phyloP scores from a whole-genome alignment of 169 alveolate species.

The Cryptosporidium andersoni region DNA sequence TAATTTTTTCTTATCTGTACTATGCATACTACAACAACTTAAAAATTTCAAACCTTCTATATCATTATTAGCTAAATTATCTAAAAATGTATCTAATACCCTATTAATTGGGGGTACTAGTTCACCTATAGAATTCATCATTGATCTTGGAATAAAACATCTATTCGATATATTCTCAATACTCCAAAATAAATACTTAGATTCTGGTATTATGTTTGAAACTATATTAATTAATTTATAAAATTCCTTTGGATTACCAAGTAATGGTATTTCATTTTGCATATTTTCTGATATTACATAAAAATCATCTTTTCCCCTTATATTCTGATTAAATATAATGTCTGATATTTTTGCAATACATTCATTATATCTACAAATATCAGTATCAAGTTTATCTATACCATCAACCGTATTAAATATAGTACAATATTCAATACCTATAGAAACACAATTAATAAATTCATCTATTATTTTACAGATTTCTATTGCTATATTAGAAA shows the following conservation, averaged over 20 bases:
- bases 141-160: constrained; percentile 23
- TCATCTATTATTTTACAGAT: neutral
- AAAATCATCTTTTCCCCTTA: neutral
- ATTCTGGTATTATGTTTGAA: neutral
- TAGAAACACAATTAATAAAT: constrained; percentile 16
- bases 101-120: neutral
- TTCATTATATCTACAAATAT: neutral
- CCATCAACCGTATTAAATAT: constrained; percentile 3
- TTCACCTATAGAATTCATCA: constrained; percentile 60
- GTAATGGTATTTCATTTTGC: neutral
- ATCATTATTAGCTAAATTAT: neutral
- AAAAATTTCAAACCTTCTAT: neutral
- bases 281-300: constrained; percentile 36
- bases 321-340: neutral
- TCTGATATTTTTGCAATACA: neutral
- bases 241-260: constrained; percentile 8
- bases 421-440: constrained; percentile 14
- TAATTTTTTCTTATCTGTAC: too few relatives aligned
- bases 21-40: too few relatives aligned
- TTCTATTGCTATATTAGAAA: neutral
- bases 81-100: constrained; percentile 10
- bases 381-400: neutral
- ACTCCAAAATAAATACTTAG: constrained; percentile 48
- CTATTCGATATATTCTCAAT: constrained; percentile 1
- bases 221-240: neutral